Percentiles rank a stretch among this genome's conserved stretches.
These are phyloP conservation scores for Saccharomycopsis lassenensis DNA, from an alignment of 805 yeast species.

Conservation along the genomic window DNA sequence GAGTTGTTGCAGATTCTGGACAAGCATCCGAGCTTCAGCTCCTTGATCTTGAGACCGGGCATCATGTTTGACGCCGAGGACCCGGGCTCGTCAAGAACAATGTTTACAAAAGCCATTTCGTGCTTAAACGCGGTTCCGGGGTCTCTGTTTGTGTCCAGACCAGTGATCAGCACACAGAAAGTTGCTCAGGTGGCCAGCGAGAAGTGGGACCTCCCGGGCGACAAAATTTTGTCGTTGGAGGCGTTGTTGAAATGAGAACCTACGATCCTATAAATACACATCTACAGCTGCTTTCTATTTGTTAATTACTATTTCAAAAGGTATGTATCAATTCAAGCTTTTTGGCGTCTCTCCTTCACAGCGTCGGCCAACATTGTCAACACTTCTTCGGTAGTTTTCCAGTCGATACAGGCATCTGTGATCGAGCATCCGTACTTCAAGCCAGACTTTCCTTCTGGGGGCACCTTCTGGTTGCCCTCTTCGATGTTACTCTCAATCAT, in stretches of 20 bases:
- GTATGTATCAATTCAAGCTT: not conserved
- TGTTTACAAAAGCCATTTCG: constrained; percentile 33
- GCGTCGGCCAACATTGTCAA: constrained; percentile 72
- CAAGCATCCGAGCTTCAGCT: constrained; percentile 30
- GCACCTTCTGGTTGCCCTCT: constrained; percentile 85
- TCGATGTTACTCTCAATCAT: constrained; percentile 91
- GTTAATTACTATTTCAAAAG: not conserved
- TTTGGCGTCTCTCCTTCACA: constrained; percentile 73
- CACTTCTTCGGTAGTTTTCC: constrained; percentile 81
- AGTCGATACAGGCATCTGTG: constrained; percentile 92
- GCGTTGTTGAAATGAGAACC: no score
- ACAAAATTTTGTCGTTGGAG: constrained; percentile 1
- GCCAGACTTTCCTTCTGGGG: constrained; percentile 45
- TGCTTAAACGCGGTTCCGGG: constrained; percentile 28
- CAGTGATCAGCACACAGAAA: constrained; percentile 53
- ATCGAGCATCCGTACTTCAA: constrained; percentile 90
- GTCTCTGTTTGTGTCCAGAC: constrained; percentile 42
- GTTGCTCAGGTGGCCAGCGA: constrained; percentile 36
- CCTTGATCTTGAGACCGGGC: constrained; percentile 69
- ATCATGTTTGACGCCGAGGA: constrained; percentile 57
- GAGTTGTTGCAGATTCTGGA: constrained; percentile 35
- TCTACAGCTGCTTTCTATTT: no score
- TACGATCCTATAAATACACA: no score
- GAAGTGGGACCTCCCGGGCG: not conserved
- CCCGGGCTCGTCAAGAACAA: constrained; percentile 28